These are phyloP conservation scores for Lanmaoa pseudosensibilis DNA, from an alignment of 768 basidiomycete species.

Conservation along the genomic window DNA sequence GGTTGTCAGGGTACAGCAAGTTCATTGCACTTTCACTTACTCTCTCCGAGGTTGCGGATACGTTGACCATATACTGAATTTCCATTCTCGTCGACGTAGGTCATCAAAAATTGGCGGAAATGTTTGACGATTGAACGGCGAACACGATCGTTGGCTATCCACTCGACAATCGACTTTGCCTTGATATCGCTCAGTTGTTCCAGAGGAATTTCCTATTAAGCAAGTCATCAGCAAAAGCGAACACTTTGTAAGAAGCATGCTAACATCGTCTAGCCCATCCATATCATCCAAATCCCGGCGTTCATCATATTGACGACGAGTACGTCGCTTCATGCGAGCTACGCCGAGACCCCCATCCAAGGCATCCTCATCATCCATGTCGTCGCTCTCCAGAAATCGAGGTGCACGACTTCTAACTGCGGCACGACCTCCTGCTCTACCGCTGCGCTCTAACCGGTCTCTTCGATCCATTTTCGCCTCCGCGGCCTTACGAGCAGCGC, in stretches of 20 bases:
- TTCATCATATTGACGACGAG: slow-evolving; percentile 93
- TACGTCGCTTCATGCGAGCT: slow-evolving; percentile 74
- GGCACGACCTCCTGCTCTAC: slow-evolving; percentile 70
- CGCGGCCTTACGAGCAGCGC: slow-evolving; percentile 71
- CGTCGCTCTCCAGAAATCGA: slow-evolving; percentile 83
- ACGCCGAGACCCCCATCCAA: slow-evolving; percentile 66
- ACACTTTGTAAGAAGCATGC: slow-evolving; percentile 26
- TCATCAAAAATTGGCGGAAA: slow-evolving; percentile 94
- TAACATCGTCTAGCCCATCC: slow-evolving; percentile 83
- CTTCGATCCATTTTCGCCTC: slow-evolving; percentile 87
- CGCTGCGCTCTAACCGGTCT: slow-evolving; percentile 70
- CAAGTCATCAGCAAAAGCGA: slow-evolving; percentile 16
- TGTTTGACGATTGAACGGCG: slow-evolving; percentile 86
- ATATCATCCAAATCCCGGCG: slow-evolving; percentile 86
- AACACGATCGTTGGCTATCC: slow-evolving; percentile 93
- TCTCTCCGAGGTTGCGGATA: slow-evolving; percentile 92
- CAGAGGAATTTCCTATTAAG: slow-evolving; percentile 79
- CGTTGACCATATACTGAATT: slow-evolving; percentile 92
- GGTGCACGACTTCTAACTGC: slow-evolving; percentile 80
- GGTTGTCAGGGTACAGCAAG: slow-evolving; percentile 12
- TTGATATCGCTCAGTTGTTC: slow-evolving; percentile 98
- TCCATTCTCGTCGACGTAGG: slow-evolving; percentile 90
- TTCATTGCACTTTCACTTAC: slow-evolving; percentile 46
- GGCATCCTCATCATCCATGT: slow-evolving; percentile 73
- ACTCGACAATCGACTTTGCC: slow-evolving; percentile 94